These are phyloP conservation scores for Diaporthe sp. DNA, from an alignment of 2,329 filamentous ascomycete genomes.

Conservation along the genomic window DNA sequence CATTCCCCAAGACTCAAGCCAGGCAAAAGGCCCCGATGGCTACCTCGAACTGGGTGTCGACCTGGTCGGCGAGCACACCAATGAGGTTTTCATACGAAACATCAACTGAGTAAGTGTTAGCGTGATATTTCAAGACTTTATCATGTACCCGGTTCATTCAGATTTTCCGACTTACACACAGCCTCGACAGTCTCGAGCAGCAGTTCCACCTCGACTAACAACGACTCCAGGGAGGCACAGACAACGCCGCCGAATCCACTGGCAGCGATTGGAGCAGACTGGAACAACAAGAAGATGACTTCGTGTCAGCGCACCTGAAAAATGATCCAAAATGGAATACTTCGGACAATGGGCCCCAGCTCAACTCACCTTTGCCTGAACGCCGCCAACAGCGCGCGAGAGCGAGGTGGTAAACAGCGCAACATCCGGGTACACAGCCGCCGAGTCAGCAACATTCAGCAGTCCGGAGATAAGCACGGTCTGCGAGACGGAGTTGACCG, in stretches of 20 bases:
- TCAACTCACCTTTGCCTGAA: neutral
- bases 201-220: neutral
- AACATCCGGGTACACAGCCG: conserved; percentile 14
- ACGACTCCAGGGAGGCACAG: neutral
- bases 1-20: neutral
- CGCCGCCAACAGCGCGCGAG: neutral
- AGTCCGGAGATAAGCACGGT: neutral
- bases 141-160: rapidly evolving
- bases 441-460: conserved; percentile 8
- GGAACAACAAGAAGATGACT: rapidly evolving
- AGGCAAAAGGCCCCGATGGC: neutral
- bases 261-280: neutral
- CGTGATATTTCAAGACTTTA: neutral
- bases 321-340: neutral
- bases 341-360: neutral
- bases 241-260: conserved; percentile 12
- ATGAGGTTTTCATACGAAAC: conserved; percentile 4
- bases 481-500: conserved; percentile 15
- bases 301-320: neutral
- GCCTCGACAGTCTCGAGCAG: conserved; percentile 5
- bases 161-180: neutral
- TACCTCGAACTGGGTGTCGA: conserved; percentile 5
- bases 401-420: conserved; percentile 10
- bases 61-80: conserved; percentile 7
- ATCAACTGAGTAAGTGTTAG: neutral